Conservation (phyloP, 306 rosid species). For the Cicer chorassanicum region DNA sequence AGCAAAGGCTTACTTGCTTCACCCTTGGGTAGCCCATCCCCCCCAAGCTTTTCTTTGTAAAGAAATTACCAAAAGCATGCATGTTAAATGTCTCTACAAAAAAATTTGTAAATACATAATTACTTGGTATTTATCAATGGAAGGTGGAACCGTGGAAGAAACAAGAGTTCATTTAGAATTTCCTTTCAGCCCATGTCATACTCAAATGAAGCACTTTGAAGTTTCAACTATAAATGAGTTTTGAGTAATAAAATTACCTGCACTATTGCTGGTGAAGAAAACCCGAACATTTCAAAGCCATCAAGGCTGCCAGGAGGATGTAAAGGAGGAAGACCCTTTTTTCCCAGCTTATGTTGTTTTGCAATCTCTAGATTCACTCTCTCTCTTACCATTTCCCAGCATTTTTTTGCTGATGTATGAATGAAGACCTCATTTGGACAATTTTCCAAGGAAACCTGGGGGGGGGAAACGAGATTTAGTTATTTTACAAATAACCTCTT, state of each 20-base stretch:
- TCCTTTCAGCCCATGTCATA: slow-evolving; percentile 15
- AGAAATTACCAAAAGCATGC: slow-evolving; percentile 2
- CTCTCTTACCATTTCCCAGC: slow-evolving; percentile 97
- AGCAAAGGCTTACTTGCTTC: not conserved
- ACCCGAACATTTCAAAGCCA: slow-evolving; percentile 98
- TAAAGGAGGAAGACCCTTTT: slow-evolving; percentile 82
- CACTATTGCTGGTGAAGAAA: slow-evolving; percentile 92
- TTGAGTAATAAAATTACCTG: slow-evolving; percentile 67
- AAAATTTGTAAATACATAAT: not conserved
- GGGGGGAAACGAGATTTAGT: slow-evolving; percentile 20
- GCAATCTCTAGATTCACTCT: slow-evolving; percentile 92
- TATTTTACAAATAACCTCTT: slow-evolving; percentile 31
- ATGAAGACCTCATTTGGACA: slow-evolving; percentile 77
- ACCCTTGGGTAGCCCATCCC: not conserved
- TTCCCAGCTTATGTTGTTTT: slow-evolving; percentile 85
- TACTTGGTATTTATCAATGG: slow-evolving; percentile 7
- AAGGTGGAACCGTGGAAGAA: not conserved
- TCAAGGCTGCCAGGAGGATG: slow-evolving; percentile 99
- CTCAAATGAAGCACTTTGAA: slow-evolving; percentile 27
- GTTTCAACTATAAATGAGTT: not conserved
- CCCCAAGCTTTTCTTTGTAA: slow-evolving; percentile 5
- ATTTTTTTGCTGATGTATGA: slow-evolving; percentile 72
- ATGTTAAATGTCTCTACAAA: not conserved
- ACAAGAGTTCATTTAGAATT: slow-evolving; percentile 29
- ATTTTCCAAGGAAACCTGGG: slow-evolving; percentile 83